Evolutionary conservation across 2,329 filamentous ascomycete genomes (phyloP).

Genomic region (Didymellaceae sp.): DNA sequence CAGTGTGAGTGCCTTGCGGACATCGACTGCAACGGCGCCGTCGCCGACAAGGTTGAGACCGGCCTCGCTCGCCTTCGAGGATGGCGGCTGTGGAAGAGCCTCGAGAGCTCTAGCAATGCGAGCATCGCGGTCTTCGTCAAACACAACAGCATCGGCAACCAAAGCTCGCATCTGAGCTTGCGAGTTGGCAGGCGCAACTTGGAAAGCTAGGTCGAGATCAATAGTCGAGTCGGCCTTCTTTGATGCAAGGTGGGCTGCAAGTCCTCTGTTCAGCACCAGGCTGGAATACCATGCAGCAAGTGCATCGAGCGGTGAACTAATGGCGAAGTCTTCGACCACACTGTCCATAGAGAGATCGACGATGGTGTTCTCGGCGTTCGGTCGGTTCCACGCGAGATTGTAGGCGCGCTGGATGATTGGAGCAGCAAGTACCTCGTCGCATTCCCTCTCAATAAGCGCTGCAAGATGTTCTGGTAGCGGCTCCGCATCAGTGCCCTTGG

Average conservation of each 20-base stretch:
- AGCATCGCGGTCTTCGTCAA: conserved; percentile 58
- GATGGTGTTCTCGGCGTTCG: conserved; percentile 70
- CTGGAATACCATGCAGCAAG: conserved; percentile 92
- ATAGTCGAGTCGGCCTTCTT: conserved; percentile 56
- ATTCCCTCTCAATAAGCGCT: conserved; percentile 76
- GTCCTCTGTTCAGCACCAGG: conserved; percentile 70
- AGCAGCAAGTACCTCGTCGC: conserved; percentile 80
- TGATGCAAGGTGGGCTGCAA: conserved; percentile 68
- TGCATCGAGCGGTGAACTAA: conserved; percentile 86
- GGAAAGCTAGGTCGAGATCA: conserved; percentile 72
- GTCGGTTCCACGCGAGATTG: conserved; percentile 86
- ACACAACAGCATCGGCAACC: conserved; percentile 64
- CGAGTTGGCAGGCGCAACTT: conserved; percentile 78
- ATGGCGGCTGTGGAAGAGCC: conserved; percentile 55
- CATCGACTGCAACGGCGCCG: conserved; percentile 63
- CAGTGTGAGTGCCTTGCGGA: conserved; percentile 63
- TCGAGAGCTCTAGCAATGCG: conserved; percentile 62
- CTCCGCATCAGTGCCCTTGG: conserved; percentile 62
- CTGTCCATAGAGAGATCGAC: conserved; percentile 77
- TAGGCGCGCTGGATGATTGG: conserved; percentile 83
- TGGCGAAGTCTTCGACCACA: conserved; percentile 83
- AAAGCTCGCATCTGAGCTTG: conserved; percentile 67
- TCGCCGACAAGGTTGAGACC: conserved; percentile 58
- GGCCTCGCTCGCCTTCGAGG: conserved; percentile 44
- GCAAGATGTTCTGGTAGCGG: conserved; percentile 78